Percentiles rank a stretch among this genome's conserved stretches.
Conservation (phyloP, 345 rosid species). For the Citrus maxima region DNA sequence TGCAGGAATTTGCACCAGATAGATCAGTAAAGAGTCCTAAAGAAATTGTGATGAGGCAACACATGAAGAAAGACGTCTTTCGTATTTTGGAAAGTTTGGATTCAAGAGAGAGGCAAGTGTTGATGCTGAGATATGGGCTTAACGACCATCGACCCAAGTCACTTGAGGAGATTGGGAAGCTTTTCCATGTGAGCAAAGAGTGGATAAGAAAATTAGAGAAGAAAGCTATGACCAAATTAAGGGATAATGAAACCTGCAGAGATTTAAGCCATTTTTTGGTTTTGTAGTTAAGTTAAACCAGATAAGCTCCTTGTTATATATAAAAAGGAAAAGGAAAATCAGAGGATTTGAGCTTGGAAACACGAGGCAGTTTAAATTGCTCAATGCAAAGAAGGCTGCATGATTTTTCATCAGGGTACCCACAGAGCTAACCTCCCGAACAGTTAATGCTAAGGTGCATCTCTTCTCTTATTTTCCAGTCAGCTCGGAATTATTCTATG, state of each 20-base stretch:
- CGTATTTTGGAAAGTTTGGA: conserved; percentile 55
- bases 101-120: conserved; percentile 62
- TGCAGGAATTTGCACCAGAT: conserved; percentile 66
- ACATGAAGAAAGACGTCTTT: conserved; percentile 47
- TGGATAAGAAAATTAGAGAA: conserved; percentile 75
- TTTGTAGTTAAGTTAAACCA: conserved; percentile 11
- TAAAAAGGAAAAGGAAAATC: neutral
- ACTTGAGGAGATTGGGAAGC: conserved; percentile 71
- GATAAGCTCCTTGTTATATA: neutral
- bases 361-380: neutral
- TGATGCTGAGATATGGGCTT: conserved; percentile 60
- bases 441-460: neutral
- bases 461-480: neutral
- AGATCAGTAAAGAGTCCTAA: conserved; percentile 41
- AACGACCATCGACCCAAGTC: conserved; percentile 52
- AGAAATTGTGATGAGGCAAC: conserved; percentile 53
- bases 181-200: conserved; percentile 71
- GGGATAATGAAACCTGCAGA: conserved; percentile 33
- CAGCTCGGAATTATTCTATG: neutral
- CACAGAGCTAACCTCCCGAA: neutral
- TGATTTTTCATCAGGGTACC: neutral
- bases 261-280: conserved; percentile 45
- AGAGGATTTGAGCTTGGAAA: neutral
- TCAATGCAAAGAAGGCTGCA: neutral
- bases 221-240: conserved; percentile 56